These are phyloP conservation scores for Metschnikowia koreensis DNA, from an alignment of 805 yeast species.

Conservation along the genomic window DNA sequence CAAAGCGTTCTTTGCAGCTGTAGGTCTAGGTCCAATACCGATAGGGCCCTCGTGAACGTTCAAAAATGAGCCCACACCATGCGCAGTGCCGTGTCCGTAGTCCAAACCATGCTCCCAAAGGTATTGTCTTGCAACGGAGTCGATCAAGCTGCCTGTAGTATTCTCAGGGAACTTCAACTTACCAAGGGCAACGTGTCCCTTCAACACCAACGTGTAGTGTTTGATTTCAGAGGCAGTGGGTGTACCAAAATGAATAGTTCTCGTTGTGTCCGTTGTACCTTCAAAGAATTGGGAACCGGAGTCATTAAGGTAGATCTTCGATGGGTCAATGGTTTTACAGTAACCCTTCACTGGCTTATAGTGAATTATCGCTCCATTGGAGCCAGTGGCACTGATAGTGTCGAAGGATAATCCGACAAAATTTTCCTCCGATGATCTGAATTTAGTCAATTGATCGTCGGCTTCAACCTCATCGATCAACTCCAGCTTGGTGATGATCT, in stretches of 20 bases:
- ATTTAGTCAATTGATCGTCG: slow-evolving; percentile 44
- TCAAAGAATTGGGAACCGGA: slow-evolving; percentile 62
- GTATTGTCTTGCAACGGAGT: slow-evolving; percentile 56
- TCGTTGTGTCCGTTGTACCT: slow-evolving; percentile 64
- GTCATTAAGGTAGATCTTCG: slow-evolving; percentile 53
- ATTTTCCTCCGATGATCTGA: slow-evolving; percentile 41
- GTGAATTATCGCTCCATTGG: slow-evolving; percentile 77
- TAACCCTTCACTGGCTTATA: slow-evolving; percentile 54
- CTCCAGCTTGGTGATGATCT: slow-evolving; percentile 41
- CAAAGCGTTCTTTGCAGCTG: slow-evolving; percentile 43
- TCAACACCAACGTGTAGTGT: slow-evolving; percentile 56
- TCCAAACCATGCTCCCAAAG: slow-evolving; percentile 58
- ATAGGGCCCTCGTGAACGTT: slow-evolving; percentile 65
- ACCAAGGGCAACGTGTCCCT: slow-evolving; percentile 54
- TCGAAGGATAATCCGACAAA: slow-evolving; percentile 68
- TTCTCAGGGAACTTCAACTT: slow-evolving; percentile 52
- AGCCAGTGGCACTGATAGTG: slow-evolving; percentile 72
- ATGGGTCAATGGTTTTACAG: slow-evolving; percentile 50
- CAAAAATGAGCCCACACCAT: slow-evolving; percentile 60
- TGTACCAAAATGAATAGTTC: slow-evolving; percentile 53
- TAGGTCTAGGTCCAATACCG: slow-evolving; percentile 57
- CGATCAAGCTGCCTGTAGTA: slow-evolving; percentile 53
- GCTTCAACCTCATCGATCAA: slow-evolving; percentile 59
- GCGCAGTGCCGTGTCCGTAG: slow-evolving; percentile 65
- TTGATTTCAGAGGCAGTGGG: slow-evolving; percentile 47